Base-by-base conservation (phyloP, 1,139 yeast species). In the Taiozyma sp. region DNA sequence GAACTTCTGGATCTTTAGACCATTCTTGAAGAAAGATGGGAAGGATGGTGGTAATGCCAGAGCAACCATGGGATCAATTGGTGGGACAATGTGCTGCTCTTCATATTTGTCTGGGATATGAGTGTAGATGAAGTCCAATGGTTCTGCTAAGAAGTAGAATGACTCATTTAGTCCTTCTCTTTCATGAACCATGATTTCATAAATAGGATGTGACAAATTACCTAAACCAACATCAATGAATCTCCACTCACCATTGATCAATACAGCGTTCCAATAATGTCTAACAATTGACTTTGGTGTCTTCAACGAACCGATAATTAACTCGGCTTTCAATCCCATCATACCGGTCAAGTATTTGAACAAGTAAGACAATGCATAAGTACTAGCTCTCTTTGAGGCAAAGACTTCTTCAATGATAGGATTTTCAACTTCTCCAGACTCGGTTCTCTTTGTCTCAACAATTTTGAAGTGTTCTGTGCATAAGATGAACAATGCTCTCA, bases 211-310 rank as follows among this genome's bases (percentile, higher is more conserved):
- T 0, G 83, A 65, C 2, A 74, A 68, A 57, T 81, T 82, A 2
- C 88, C 89, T 40, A 83, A 60, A 7, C 81, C 71, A 8, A 80
- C 81, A 60, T 93, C 99, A 55, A 91, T 69, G 56, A 93, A 76
- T 53, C 91, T 73, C 80, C 93, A 90, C 60, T 85, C 88, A 22
- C 83, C 83, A 53, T 88, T 85, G 19, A 90, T 70, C 28, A 85
- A 66, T 1, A 90, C 82, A 1, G 96, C 81, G 50, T 90, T 75
- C 99, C 99, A 93, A 53, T 88, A 82, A 67, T 93, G 99, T 62
- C 90, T 89, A 43, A 83, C 73, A 39, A 81, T 80, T 22, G 81
- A 81, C 56, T 81, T 81, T 6, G 96, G 96, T 35, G 83, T 79
- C 63, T 91, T 89, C 71, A 93, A 76, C 60, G 88, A 88, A 3